phyloP scores from a whole-genome alignment of 2,329 filamentous ascomycete genomes.

The Microcyclospora tardicrescens region DNA sequence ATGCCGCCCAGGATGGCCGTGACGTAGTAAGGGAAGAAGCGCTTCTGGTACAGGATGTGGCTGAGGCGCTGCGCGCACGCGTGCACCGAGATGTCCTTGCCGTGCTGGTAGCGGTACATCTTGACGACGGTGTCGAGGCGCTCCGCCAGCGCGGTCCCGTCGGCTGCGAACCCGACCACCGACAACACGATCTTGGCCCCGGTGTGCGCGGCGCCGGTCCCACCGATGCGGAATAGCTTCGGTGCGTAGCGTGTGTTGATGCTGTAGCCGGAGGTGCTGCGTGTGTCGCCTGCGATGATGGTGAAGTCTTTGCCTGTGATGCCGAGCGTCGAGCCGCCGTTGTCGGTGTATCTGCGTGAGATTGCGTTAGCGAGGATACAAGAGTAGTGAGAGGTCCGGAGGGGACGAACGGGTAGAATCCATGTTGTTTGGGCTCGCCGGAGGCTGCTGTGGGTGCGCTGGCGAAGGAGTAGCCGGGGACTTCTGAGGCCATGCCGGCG shows the following conservation, averaged over 20 bases:
- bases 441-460: conserved; percentile 34
- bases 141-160: conserved; percentile 87
- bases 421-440: conserved; percentile 51
- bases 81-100: conserved; percentile 87
- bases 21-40: conserved; percentile 98
- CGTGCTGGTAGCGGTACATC: conserved; percentile 97
- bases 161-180: conserved; percentile 89
- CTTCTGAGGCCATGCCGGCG: conserved; percentile 37
- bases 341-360: conserved; percentile 72
- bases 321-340: conserved; percentile 89
- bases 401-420: conserved; percentile 76
- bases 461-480: conserved; percentile 48
- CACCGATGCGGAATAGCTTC: conserved; percentile 95
- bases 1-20: conserved; percentile 86
- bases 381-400: too few relatives aligned
- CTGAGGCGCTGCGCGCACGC: conserved; percentile 91
- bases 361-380: conserved; percentile 5
- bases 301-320: conserved; percentile 90
- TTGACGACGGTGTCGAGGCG: conserved; percentile 89
- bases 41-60: conserved; percentile 92
- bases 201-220: conserved; percentile 70
- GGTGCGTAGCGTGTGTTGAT: conserved; percentile 95
- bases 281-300: conserved; percentile 94
- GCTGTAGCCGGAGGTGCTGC: conserved; percentile 90
- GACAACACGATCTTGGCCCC: conserved; percentile 81